Conservation (phyloP, 2,329 filamentous ascomycete genomes). For the Capronia epimyces region DNA sequence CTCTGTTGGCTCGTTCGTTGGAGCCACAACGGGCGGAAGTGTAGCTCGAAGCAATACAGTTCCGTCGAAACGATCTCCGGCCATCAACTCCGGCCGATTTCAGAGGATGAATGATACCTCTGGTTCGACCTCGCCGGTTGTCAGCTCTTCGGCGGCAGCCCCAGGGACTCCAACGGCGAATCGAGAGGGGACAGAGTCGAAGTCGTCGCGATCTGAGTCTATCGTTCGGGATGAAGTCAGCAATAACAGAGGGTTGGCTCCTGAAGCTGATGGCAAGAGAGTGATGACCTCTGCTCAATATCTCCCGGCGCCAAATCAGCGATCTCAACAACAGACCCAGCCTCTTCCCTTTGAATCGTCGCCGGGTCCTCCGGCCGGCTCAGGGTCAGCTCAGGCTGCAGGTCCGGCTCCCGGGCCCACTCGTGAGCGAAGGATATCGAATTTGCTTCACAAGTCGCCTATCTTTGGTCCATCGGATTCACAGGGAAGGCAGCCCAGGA, state of each 20-base stretch:
- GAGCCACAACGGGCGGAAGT: constrained; percentile 40
- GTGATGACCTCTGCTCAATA: constrained; percentile 6
- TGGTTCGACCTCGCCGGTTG: constrained; percentile 12
- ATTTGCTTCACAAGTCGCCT: constrained; percentile 63
- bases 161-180: constrained; percentile 4
- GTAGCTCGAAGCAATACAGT: constrained; percentile 84
- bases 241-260: not conserved
- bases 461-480: constrained; percentile 44
- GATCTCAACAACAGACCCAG: constrained; percentile 4
- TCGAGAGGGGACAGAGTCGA: constrained; percentile 11
- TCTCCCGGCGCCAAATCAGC: constrained; percentile 1
- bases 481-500: constrained; percentile 67
- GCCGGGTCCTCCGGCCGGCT: not conserved
- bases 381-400: not conserved
- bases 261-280: not conserved
- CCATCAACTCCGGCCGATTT: constrained; percentile 62
- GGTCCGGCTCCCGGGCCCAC: constrained; percentile 44
- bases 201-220: constrained; percentile 19
- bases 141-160: constrained; percentile 5
- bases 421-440: constrained; percentile 63
- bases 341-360: not conserved
- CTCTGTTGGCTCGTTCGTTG: constrained; percentile 40
- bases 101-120: constrained; percentile 38
- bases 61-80: constrained; percentile 81
- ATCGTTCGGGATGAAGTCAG: constrained; percentile 16